phyloP scores from a whole-genome alignment of 2,329 filamentous ascomycete species.

The Venturiaceae sp. region DNA sequence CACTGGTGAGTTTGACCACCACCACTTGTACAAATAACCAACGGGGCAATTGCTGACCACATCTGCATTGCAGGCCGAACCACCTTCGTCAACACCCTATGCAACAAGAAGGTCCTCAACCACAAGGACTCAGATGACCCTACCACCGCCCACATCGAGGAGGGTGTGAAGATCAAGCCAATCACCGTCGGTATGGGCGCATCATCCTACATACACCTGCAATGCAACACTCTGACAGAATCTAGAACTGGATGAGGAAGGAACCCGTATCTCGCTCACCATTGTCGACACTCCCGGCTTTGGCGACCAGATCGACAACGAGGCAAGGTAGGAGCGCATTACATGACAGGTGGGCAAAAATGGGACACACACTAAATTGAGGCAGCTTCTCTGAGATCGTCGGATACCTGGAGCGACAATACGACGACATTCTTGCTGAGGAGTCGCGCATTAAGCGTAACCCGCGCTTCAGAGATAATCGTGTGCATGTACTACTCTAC shows the following conservation, averaged over 20 bases:
- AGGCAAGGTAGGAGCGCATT: conserved; percentile 65
- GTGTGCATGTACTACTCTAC: conserved; percentile 95
- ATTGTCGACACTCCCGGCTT: conserved; percentile 98
- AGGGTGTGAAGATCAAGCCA: conserved; percentile 97
- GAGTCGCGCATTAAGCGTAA: conserved; percentile 99
- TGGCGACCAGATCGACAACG: conserved; percentile 98
- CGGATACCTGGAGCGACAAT: conserved; percentile 96
- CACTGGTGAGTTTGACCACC: conserved; percentile 59
- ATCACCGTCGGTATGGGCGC: conserved; percentile 75
- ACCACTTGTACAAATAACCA: not conserved
- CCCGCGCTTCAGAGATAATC: conserved; percentile 97
- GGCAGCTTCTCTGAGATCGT: conserved; percentile 91
- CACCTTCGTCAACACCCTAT: conserved; percentile 99
- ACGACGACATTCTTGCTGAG: conserved; percentile 97
- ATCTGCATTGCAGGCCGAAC: conserved; percentile 61
- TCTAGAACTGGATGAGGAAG: conserved; percentile 86
- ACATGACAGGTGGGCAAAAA: not conserved
- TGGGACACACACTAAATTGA: conserved; percentile 14
- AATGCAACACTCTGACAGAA: not conserved
- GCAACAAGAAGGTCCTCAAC: conserved; percentile 81
- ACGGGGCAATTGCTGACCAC: not conserved
- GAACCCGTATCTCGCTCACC: conserved; percentile 93
- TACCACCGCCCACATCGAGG: conserved; percentile 79
- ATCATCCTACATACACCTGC: conserved; percentile 5
- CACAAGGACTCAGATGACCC: conserved; percentile 93